A percentile compares a stretch with the other conserved stretches of the same genome.
phyloP scores from a whole-genome alignment of 2,329 filamentous ascomycete genomes.

The Colletotrichum cordylinicola region DNA sequence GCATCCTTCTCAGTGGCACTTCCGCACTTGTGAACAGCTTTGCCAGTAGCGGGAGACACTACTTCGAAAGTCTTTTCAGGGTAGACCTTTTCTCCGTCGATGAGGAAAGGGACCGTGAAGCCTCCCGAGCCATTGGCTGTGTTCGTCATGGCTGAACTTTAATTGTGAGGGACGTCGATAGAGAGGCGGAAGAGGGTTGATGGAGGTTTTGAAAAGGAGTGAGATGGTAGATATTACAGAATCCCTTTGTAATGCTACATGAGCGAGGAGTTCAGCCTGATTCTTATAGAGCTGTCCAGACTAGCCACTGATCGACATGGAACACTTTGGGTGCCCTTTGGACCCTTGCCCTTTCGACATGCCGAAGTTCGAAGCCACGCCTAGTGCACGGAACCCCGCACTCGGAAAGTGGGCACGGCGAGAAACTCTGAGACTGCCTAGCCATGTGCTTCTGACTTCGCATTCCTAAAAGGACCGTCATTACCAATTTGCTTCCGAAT shows the following conservation, averaged over 20 bases:
- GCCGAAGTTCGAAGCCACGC: slow-evolving; percentile 7
- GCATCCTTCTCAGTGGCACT: slow-evolving; percentile 60
- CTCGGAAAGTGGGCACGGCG: slow-evolving; percentile 9
- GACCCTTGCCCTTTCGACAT: slow-evolving; percentile 11
- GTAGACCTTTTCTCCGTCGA: slow-evolving; percentile 49
- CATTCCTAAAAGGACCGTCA: not conserved
- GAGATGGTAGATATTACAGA: not conserved
- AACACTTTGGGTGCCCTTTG: not conserved
- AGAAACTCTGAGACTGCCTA: slow-evolving; percentile 2
- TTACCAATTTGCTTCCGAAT: not conserved
- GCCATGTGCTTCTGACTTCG: not conserved
- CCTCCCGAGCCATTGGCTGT: not conserved
- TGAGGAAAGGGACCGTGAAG: slow-evolving; percentile 44
- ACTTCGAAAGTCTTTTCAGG: slow-evolving; percentile 60
- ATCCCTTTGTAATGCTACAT: rapidly evolving
- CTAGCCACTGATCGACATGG: not conserved
- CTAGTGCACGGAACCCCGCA: slow-evolving; percentile 20
- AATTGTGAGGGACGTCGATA: not conserved
- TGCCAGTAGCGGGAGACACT: slow-evolving; percentile 56
- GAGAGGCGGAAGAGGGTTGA: not conserved
- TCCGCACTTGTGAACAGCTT: slow-evolving; percentile 60
- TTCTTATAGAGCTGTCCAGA: not conserved
- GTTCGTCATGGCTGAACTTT: not conserved
- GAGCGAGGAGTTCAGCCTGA: not conserved
- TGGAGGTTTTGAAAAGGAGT: not conserved